These are phyloP conservation scores for Eucalyptus virginea DNA, from an alignment of 345 rosid genomes.

Conservation along the genomic window DNA sequence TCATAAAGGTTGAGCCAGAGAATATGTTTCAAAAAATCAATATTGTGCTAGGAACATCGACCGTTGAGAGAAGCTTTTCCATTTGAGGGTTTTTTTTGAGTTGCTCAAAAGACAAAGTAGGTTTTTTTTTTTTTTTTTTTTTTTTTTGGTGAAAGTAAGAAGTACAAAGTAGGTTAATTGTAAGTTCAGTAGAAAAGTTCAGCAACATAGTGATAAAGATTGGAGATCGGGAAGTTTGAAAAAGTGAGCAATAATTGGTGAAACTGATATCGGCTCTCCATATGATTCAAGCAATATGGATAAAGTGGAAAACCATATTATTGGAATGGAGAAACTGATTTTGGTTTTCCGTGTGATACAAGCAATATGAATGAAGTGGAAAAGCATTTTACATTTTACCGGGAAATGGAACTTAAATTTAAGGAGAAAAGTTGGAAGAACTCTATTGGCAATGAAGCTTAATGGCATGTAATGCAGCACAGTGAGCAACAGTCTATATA, in stretches of 20 bases:
- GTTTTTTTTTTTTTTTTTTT: too few species aligned
- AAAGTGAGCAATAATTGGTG: background rate
- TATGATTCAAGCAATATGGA: background rate
- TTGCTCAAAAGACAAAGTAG: background rate
- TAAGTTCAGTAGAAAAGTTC: background rate
- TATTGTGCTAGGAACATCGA: background rate
- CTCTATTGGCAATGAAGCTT: background rate
- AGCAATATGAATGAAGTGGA: background rate
- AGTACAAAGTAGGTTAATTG: background rate
- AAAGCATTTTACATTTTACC: background rate
- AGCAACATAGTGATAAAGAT: background rate
- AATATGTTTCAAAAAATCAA: background rate
- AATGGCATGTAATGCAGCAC: background rate
- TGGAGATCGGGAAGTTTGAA: background rate
- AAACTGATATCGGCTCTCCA: background rate
- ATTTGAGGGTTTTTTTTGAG: background rate
- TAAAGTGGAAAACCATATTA: background rate
- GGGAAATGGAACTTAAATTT: background rate
- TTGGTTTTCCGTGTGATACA: background rate
- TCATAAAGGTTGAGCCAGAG: background rate
- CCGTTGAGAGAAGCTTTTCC: background rate
- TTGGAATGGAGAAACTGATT: background rate
- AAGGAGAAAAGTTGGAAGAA: background rate
- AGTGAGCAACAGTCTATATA: background rate
- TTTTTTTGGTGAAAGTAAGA: too few species aligned